Evolutionary conservation across 2,329 filamentous ascomycete genomes (phyloP).

Genomic region (Diaporthe australafricana): DNA sequence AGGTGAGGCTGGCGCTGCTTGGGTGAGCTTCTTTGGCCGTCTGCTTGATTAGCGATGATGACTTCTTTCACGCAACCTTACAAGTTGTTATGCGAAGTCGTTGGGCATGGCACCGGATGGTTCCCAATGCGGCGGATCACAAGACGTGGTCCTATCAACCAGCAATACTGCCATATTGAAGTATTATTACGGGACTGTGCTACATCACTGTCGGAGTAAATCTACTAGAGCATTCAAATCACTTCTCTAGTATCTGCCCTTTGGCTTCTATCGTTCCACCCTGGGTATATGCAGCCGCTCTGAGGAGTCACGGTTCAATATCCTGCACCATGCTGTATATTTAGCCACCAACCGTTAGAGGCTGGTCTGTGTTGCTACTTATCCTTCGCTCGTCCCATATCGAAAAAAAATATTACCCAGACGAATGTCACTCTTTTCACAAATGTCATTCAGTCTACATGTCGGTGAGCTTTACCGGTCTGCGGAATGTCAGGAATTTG

Average conservation of each 20-base stretch:
- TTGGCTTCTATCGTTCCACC: not conserved
- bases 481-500: too few relatives aligned
- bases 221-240: not conserved
- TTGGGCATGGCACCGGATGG: not conserved
- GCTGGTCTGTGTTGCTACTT: too few relatives aligned
- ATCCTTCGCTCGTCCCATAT: too few relatives aligned
- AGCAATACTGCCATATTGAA: not conserved
- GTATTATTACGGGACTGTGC: not conserved
- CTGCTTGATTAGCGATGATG: not conserved
- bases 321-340: too few relatives aligned
- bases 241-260: not conserved
- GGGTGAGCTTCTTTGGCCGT: not conserved
- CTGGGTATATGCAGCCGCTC: not conserved
- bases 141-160: too few relatives aligned
- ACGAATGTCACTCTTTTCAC: too few relatives aligned
- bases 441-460: too few relatives aligned
- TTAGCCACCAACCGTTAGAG: too few relatives aligned
- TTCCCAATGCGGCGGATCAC: not conserved
- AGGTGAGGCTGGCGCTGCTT: constrained; percentile 43
- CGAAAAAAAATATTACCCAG: too few relatives aligned
- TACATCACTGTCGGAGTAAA: too few relatives aligned
- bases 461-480: too few relatives aligned
- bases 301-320: not conserved
- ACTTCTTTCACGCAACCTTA: not conserved
- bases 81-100: not conserved